These are phyloP conservation scores for Guillardia theta DNA, from an alignment of 78 protist genomes.

Conservation along the genomic window DNA sequence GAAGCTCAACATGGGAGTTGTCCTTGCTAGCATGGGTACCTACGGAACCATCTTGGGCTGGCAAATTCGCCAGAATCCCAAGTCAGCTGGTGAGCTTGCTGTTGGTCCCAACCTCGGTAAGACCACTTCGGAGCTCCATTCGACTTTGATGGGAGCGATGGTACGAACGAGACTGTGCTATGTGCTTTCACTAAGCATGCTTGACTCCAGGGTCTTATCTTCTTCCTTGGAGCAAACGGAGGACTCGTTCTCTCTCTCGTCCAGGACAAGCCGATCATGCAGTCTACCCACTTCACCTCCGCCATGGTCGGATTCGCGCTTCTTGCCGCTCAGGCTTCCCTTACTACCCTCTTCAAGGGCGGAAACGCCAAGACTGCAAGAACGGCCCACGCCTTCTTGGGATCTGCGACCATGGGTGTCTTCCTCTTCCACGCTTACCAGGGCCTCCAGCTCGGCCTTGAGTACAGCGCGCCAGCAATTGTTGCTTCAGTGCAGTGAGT, in stretches of 20 bases:
- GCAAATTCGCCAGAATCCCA: neutral
- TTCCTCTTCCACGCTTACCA: conserved; percentile 7
- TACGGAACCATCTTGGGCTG: neutral
- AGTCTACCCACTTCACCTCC: conserved; percentile 7
- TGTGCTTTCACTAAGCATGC: too few relatives aligned
- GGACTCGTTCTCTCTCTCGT: neutral
- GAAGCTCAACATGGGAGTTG: neutral
- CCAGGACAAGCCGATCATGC: neutral
- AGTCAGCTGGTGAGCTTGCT: neutral
- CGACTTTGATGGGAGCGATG: neutral
- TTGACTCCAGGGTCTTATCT: too few relatives aligned
- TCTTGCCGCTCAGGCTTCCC: neutral
- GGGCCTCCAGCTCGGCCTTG: conserved; percentile 18
- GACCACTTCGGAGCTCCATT: neutral
- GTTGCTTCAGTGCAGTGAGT: too few relatives aligned
- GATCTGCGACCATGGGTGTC: neutral
- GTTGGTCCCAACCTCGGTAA: neutral
- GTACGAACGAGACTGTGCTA: too few relatives aligned
- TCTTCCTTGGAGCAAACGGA: neutral
- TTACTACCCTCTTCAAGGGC: neutral
- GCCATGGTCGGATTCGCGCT: neutral
- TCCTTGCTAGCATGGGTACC: neutral
- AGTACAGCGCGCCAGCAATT: too few relatives aligned
- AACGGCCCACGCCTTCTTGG: neutral
- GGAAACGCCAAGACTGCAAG: neutral